Evolutionary conservation across 129 eudicot genomes (phyloP), one percentile per base, ranked within the genome.

Genomic region (Smallanthus sonchifolius): DNA sequence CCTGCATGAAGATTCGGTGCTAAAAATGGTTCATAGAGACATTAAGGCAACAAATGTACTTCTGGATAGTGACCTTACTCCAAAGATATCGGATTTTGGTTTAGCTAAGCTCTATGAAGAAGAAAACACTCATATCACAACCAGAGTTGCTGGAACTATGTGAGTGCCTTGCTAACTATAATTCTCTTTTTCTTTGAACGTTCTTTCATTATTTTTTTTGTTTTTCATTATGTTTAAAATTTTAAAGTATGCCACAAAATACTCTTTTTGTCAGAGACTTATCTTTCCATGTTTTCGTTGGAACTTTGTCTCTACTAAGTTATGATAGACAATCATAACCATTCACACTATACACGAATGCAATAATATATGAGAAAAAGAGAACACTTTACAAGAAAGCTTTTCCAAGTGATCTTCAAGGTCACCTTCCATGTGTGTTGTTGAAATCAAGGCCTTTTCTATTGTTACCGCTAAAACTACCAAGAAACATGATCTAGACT

Each of bases 71-170:
- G 70, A 86, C 40, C 83, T 86, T 10, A 89, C 76, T 70, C 85
- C 96, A 7, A 84, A 85, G 79, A 89, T 89, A 30, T 89, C 90
- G 0, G 96, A 87, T 61, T 89, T 89, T 79, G 96, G 92, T 68
- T 70, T 89, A 51, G 96, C 96, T 40, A 86, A 83, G 73, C 96
- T 89, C 42, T 65, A 79, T 67, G 96, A 49, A 39, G 96, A 84
- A 59, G 92, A 84, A 40, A 78, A 84, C 75, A 84, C 85, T 4
- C 96, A 86, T 55, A 87, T 86, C 54, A 84, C 71, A 70, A 89
- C 96, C 13, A 75, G 83, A 78, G 83, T 89, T 66, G 96, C 96
- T 11, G 96, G 96, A 78, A 89, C 96, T 1, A 83, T 89, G 96
- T 89, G 61, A 87, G 90, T n/a, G n/a, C n/a, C n/a, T 16, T 19